These are phyloP conservation scores for Prorocentrum cordatum DNA, from an alignment of 169 alveolate genomes.

Conservation along the genomic window DNA sequence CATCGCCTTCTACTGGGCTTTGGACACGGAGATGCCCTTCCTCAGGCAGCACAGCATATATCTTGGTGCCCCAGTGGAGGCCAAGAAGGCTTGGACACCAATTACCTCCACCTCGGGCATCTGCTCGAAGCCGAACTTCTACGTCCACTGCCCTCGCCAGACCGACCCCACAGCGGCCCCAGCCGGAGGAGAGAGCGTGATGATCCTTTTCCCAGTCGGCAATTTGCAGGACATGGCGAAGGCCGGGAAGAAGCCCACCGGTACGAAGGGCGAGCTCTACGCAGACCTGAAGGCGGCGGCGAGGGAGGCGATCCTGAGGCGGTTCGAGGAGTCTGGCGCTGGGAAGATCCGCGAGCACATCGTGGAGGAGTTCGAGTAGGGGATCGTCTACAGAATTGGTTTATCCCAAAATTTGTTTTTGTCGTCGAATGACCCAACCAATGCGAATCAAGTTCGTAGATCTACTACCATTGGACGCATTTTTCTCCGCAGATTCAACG, in stretches of 20 bases:
- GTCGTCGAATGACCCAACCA: neutral
- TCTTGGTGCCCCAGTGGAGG: slow-evolving; percentile 29
- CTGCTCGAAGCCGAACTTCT: slow-evolving; percentile 30
- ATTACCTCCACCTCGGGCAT: neutral
- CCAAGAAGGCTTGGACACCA: slow-evolving; percentile 50
- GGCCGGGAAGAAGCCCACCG: too few relatives aligned
- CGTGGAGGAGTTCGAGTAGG: slow-evolving; percentile 12
- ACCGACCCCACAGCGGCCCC: neutral
- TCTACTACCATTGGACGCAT: too few relatives aligned
- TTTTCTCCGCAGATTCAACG: too few relatives aligned
- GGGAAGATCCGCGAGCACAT: slow-evolving; percentile 47
- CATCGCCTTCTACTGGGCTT: slow-evolving; percentile 47
- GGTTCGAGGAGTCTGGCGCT: slow-evolving; percentile 4
- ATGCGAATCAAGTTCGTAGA: too few relatives aligned
- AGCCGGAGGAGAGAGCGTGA: slow-evolving; percentile 16
- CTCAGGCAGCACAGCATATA: slow-evolving; percentile 33
- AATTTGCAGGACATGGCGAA: slow-evolving; percentile 53
- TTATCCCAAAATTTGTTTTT: neutral
- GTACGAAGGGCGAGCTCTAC: neutral
- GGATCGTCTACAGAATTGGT: neutral
- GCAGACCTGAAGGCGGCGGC: neutral
- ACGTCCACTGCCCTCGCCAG: slow-evolving; percentile 59
- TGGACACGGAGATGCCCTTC: neutral
- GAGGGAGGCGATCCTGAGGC: slow-evolving; percentile 9
- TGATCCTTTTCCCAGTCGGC: slow-evolving; percentile 60